Percentiles rank a stretch among this genome's conserved stretches.
Conservation (phyloP, 306 rosid species). For the Betula pendula region DNA sequence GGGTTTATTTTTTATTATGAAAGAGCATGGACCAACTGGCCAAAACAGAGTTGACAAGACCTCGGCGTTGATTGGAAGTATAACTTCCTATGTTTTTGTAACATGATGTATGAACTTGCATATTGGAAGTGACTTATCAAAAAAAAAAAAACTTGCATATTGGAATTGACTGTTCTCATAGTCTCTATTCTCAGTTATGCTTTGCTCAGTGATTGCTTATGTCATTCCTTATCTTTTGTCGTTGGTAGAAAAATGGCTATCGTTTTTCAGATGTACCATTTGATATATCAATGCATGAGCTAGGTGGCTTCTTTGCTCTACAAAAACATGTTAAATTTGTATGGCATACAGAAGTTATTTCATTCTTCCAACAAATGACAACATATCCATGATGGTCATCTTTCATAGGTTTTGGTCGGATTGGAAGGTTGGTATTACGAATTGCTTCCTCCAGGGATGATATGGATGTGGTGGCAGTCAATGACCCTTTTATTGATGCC, state of each 20-base stretch:
- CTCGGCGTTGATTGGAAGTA: background rate
- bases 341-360: background rate
- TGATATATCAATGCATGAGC: background rate
- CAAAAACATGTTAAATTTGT: background rate
- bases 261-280: background rate
- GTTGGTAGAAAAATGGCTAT: background rate
- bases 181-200: background rate
- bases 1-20: background rate
- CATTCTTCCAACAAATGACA: background rate
- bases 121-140: background rate
- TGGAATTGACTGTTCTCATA: background rate
- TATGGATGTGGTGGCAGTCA: constrained; percentile 84
- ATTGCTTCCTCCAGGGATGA: constrained; percentile 83
- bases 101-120: background rate
- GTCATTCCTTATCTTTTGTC: background rate
- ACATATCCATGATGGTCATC: constrained; percentile 29
- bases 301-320: background rate
- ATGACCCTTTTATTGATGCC: constrained; percentile 91
- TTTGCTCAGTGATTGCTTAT: background rate
- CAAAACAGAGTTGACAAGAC: background rate
- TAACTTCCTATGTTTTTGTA: background rate
- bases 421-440: constrained; percentile 94
- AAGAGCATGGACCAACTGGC: background rate
- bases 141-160: background rate
- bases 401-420: constrained; percentile 86